Evolutionary conservation across 208 protist genomes (phyloP).

Genomic region (Crithidia expoeki): DNA sequence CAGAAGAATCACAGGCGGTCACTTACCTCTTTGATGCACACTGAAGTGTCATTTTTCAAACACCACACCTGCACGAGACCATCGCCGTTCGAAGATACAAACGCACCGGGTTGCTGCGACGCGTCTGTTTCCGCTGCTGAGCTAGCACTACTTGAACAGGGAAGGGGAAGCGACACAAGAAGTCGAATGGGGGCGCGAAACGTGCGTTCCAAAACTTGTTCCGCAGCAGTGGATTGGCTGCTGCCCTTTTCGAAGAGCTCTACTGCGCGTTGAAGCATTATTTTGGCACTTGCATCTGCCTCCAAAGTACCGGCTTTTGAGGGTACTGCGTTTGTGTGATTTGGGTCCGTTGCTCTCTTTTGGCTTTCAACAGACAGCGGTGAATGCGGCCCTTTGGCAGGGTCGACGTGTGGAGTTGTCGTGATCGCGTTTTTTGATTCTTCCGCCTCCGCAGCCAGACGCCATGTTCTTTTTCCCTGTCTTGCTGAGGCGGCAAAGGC

Average conservation of each 20-base stretch:
- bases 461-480: background rate
- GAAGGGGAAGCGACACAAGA: slow-evolving; percentile 5
- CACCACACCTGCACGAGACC: slow-evolving; percentile 32
- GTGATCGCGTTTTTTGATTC: background rate
- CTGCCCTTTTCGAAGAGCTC: slow-evolving; percentile 11
- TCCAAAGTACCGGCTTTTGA: background rate
- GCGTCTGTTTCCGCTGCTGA: background rate
- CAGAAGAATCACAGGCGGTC: background rate
- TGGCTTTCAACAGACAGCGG: too few species aligned
- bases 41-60: background rate
- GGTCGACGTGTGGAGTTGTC: background rate
- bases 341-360: too few species aligned
- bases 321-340: too few species aligned
- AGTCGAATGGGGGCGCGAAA: background rate
- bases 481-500: slow-evolving; percentile 10
- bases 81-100: slow-evolving; percentile 2
- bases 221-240: background rate
- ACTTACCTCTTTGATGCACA: background rate
- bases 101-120: background rate
- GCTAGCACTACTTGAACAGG: background rate
- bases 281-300: background rate
- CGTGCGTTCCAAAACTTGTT: background rate
- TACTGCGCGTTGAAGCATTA: slow-evolving; percentile 2
- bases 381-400: background rate
- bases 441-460: background rate